Evolutionary conservation across 2,329 filamentous ascomycete genomes (phyloP), one percentile per base, ranked within the genome.

Genomic region (Cytospora piceae): DNA sequence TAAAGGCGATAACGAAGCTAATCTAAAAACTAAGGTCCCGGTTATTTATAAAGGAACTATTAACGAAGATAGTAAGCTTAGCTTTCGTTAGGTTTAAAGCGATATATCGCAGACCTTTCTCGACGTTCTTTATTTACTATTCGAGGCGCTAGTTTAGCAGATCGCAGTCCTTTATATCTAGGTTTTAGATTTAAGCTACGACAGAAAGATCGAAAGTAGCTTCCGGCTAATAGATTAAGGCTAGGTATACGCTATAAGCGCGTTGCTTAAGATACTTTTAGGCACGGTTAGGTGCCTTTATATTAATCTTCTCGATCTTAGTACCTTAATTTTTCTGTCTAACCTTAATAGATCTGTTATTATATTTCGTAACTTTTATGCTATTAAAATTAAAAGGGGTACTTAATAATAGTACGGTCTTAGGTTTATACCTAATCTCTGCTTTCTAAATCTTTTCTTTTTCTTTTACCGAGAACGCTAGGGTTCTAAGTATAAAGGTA

Each of bases 11-110:
- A 17, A 52, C 24, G 24, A 9, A 52, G 49, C 49, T 6, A 8
- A 52, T 52, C 20, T 52, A 52, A 22, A 7, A 52, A 17, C n/a
- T 52, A 52, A 52, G 22, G 22, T 52, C 49, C 4, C 7, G 7
- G 49, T 52, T 52, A 52, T 52, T 52, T 8, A n/a, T 27, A 27
- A 52, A 52, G 9, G 49, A 52, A 27, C 22, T 27, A 52, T 52
- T 14, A n/a, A 52, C 9, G 9, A 52, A 51, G 2, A 51, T 14
- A n/a, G 24, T n/a, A 22, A 51, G 3, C 2, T 1, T 39, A 39
- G 34, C 15, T 15, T 14, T 39, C 12, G 12, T 14, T 14, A 14
- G 12, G 12, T 12, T 9, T 39, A 39, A 14, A 14, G 11, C 7
- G 34, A 39, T 39, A 39, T 39, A 39, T 37, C 8, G 8, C 2